Conservation (phyloP, 352 stramenopile species). For the Phytophthora syringae region DNA sequence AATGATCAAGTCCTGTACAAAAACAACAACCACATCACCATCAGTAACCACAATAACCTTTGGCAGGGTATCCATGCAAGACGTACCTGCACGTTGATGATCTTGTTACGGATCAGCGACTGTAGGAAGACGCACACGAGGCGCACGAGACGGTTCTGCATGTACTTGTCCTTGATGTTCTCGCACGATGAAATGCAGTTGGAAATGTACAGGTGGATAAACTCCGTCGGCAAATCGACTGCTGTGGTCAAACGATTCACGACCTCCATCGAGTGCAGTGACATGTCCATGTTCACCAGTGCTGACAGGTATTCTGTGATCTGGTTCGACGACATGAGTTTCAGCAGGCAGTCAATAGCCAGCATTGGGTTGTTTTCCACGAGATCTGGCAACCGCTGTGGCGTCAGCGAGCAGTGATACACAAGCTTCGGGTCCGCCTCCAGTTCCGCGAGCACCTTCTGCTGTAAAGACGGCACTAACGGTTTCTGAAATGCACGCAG, state of each 20-base stretch:
- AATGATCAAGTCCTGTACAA: constrained; percentile 95
- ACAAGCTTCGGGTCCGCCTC: constrained; percentile 91
- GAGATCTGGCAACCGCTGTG: constrained; percentile 94
- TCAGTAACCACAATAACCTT: constrained; percentile 17
- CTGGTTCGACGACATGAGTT: constrained; percentile 91
- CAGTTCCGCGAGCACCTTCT: constrained; percentile 90
- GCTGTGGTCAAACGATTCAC: constrained; percentile 94
- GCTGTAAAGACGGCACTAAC: constrained; percentile 88
- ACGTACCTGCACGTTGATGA: constrained; percentile 97
- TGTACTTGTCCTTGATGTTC: constrained; percentile 99
- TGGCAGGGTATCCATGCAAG: no score
- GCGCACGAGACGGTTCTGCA: constrained; percentile 97
- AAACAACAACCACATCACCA: constrained; percentile 13
- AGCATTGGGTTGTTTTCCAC: constrained; percentile 99
- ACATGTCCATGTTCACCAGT: constrained; percentile 99
- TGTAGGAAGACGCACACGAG: constrained; percentile 99
- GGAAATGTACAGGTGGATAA: constrained; percentile 99
- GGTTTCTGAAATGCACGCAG: constrained; percentile 90
- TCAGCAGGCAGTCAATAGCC: constrained; percentile 96
- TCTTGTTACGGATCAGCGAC: constrained; percentile 98
- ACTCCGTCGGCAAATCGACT: constrained; percentile 96
- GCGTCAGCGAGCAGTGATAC: constrained; percentile 93
- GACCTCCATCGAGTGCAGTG: constrained; percentile 98
- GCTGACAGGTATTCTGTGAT: constrained; percentile 97
- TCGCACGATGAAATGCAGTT: constrained; percentile 99